Percentiles rank a stretch among this genome's conserved stretches.
Evolutionary conservation across 2,329 filamentous ascomycete genomes (phyloP).

Genomic region (Paecilomyces niveus): DNA sequence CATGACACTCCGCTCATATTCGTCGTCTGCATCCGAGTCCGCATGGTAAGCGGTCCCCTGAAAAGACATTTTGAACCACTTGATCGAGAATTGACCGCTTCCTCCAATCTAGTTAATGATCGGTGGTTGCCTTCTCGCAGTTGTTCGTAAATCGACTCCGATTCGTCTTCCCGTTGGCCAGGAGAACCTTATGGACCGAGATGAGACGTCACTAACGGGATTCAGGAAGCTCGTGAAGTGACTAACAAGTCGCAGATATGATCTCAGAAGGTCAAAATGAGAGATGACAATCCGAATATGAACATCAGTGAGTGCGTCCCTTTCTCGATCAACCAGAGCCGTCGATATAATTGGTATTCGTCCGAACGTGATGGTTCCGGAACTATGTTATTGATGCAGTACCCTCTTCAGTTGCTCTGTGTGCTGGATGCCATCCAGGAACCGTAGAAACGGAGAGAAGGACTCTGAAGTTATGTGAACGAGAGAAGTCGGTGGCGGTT

Average conservation of each 20-base stretch:
- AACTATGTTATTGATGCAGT: not conserved
- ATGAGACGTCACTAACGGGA: not conserved
- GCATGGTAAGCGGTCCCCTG: conserved; percentile 49
- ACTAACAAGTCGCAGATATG: not conserved
- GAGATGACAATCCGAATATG: not conserved
- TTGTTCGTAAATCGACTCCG: not conserved
- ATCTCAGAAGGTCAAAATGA: not conserved
- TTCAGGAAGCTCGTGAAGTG: not conserved
- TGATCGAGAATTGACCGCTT: not conserved
- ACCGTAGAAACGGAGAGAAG: not conserved
- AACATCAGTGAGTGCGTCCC: not conserved
- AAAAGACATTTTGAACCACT: conserved; percentile 30
- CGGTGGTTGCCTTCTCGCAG: not conserved
- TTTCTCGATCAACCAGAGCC: not conserved
- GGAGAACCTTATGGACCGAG: not conserved
- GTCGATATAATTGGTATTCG: not conserved
- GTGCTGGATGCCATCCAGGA: not conserved
- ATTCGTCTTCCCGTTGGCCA: not conserved
- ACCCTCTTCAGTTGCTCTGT: not conserved
- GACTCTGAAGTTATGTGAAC: not conserved
- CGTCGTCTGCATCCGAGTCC: conserved; percentile 59
- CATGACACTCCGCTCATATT: conserved; percentile 55
- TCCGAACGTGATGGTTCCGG: not conserved
- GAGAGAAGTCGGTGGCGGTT: not conserved
- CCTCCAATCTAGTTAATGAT: not conserved